Percentiles rank a stretch among this genome's conserved stretches.
Evolutionary conservation across 495 filamentous ascomycete species (phyloP).

Genomic region (Talaromyces proteolyticus): DNA sequence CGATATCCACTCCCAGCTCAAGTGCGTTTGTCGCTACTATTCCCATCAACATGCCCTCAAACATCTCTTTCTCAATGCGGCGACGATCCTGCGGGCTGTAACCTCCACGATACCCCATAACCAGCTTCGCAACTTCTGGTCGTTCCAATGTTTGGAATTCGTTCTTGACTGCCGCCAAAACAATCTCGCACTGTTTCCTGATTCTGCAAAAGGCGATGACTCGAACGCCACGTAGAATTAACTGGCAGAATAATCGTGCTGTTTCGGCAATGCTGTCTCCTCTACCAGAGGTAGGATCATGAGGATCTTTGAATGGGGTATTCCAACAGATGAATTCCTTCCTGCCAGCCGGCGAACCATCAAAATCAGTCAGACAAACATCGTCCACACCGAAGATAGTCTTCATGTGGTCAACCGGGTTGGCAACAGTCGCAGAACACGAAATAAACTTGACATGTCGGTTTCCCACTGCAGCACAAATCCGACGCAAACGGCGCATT

Average conservation of each 20-base stretch:
- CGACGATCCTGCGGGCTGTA: constrained; percentile 94
- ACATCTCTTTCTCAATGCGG: constrained; percentile 92
- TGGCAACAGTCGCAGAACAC: constrained; percentile 95
- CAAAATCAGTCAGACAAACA: constrained; percentile 77
- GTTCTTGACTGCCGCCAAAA: constrained; percentile 72
- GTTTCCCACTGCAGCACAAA: constrained; percentile 92
- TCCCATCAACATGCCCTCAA: constrained; percentile 87
- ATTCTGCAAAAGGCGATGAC: constrained; percentile 93
- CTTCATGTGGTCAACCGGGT: constrained; percentile 87
- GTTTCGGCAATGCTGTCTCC: constrained; percentile 79
- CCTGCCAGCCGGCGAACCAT: constrained; percentile 86
- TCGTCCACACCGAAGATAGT: constrained; percentile 85
- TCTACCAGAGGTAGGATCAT: constrained; percentile 79
- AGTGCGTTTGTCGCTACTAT: constrained; percentile 92
- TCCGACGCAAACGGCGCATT: constrained; percentile 83
- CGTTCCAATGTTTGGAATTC: constrained; percentile 70
- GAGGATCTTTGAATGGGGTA: constrained; percentile 88
- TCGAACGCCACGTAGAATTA: constrained; percentile 81
- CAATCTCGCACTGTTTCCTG: constrained; percentile 78
- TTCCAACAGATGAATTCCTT: constrained; percentile 99
- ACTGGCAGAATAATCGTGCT: constrained; percentile 81
- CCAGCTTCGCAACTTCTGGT: constrained; percentile 64
- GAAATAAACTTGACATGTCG: constrained; percentile 86
- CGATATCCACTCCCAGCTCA: constrained; percentile 93
- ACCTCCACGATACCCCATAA: constrained; percentile 95